Evolutionary conservation across 2,329 filamentous ascomycete species (phyloP).

Genomic region (Xylaria digitata): DNA sequence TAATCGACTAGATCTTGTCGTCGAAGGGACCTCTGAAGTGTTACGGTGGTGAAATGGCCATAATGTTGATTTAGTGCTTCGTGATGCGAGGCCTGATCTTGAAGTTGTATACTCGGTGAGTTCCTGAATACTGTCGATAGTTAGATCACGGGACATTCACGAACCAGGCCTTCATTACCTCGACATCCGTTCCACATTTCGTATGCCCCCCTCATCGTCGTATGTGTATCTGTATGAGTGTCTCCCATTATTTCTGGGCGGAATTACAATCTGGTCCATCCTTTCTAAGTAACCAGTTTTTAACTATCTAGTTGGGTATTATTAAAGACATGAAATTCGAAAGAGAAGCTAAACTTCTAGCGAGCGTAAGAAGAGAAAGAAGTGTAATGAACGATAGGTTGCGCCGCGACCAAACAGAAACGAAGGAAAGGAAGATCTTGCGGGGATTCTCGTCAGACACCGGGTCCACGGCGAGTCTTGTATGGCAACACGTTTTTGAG

Average conservation of each 20-base stretch:
- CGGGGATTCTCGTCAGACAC: conserved; percentile 13
- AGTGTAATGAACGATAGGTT: conserved; percentile 30
- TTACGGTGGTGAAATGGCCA: conserved; percentile 50
- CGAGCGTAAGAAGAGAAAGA: conserved; percentile 38
- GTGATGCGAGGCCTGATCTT: conserved; percentile 44
- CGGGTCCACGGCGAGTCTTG: conserved; percentile 31
- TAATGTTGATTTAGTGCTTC: conserved; percentile 45
- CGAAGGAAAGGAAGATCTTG: conserved; percentile 30
- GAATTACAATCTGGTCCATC: conserved; percentile 47
- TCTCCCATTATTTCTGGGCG: conserved; percentile 43
- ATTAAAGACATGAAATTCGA: conserved; percentile 39
- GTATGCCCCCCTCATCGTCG: conserved; percentile 42
- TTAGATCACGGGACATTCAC: conserved; percentile 40
- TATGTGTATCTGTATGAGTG: conserved; percentile 44
- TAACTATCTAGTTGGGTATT: conserved; percentile 36
- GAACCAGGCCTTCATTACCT: conserved; percentile 42
- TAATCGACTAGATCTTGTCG: conserved; percentile 43
- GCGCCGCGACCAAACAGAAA: conserved; percentile 36
- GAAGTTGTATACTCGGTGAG: conserved; percentile 45
- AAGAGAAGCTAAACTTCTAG: conserved; percentile 28
- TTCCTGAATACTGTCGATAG: conserved; percentile 43
- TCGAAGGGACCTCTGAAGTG: conserved; percentile 45
- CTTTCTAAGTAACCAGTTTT: conserved; percentile 30
- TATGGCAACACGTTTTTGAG: conserved; percentile 32
- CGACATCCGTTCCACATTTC: conserved; percentile 46